phyloP scores from a whole-genome alignment of 352 stramenopile species.

The Phytophthora tentaculata region DNA sequence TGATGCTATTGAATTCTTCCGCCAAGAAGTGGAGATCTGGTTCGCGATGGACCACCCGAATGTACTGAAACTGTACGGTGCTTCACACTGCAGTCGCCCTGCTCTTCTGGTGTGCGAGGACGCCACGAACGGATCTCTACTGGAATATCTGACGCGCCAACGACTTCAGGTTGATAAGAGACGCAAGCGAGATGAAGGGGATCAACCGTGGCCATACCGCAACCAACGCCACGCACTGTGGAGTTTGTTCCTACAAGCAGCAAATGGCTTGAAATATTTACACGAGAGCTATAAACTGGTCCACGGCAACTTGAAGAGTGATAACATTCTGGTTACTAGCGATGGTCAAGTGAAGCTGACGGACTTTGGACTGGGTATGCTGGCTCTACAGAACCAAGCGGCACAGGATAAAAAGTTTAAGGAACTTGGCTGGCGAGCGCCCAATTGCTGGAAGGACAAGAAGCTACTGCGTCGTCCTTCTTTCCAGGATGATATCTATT shows the following conservation, averaged over 20 bases:
- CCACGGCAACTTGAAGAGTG: constrained; percentile 62
- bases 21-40: constrained; percentile 35
- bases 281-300: constrained; percentile 38
- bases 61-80: constrained; percentile 29
- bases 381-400: constrained; percentile 32
- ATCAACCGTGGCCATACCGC: constrained; percentile 7
- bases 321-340: constrained; percentile 67
- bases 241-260: constrained; percentile 32
- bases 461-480: constrained; percentile 22
- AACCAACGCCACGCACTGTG: constrained; percentile 30
- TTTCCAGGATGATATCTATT: constrained; percentile 41
- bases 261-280: constrained; percentile 72
- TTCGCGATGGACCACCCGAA: constrained; percentile 18
- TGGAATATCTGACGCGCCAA: constrained; percentile 14
- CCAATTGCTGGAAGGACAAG: constrained; percentile 22
- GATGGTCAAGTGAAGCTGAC: constrained; percentile 72
- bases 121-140: constrained; percentile 10
- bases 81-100: constrained; percentile 34
- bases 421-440: constrained; percentile 35
- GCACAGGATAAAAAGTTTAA: constrained; percentile 19
- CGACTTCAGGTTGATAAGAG: constrained; percentile 11
- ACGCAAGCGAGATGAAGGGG: neutral
- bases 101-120: constrained; percentile 30
- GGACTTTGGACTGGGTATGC: constrained; percentile 65
- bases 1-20: constrained; percentile 34